phyloP scores from a whole-genome alignment of 2,329 filamentous ascomycete species.

The Ophiostoma triangulosporum region DNA sequence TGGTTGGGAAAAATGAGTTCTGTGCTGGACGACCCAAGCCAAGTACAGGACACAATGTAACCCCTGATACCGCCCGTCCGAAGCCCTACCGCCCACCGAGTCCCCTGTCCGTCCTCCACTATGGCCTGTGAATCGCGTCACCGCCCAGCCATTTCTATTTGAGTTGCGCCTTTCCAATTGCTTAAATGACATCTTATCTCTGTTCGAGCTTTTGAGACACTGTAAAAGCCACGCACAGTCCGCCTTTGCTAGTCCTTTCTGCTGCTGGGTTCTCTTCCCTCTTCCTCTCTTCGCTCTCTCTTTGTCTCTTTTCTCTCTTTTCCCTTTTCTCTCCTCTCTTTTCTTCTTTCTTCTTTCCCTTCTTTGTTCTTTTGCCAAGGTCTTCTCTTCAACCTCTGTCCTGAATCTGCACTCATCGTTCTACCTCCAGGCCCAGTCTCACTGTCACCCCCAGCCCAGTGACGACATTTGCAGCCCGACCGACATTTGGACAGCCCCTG shows the following conservation, averaged over 20 bases:
- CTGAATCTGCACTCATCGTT: too few species aligned
- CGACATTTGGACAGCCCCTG: background rate
- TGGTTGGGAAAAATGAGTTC: conserved; percentile 9
- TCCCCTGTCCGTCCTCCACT: background rate
- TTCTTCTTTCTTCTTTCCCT: background rate
- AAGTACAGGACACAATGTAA: background rate
- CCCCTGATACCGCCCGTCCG: background rate
- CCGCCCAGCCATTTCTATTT: conserved; percentile 1
- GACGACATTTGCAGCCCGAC: conserved; percentile 7
- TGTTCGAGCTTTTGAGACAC: conserved; percentile 2
- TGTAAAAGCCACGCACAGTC: conserved; percentile 4
- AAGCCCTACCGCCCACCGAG: background rate
- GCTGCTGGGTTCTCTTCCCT: background rate
- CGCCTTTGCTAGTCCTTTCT: background rate
- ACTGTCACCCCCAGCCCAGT: background rate
- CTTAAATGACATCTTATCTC: conserved; percentile 6
- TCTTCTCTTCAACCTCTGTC: background rate
- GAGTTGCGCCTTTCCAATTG: conserved; percentile 3
- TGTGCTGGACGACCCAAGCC: background rate
- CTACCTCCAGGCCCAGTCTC: background rate
- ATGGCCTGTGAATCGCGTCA: background rate
- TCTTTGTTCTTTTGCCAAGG: background rate
- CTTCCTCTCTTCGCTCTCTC: background rate
- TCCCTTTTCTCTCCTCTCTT: background rate
- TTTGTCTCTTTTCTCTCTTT: background rate